Evolutionary conservation across 192 early-diverging fungal genomes (phyloP).

Genomic region (Diversispora epigaea): DNA sequence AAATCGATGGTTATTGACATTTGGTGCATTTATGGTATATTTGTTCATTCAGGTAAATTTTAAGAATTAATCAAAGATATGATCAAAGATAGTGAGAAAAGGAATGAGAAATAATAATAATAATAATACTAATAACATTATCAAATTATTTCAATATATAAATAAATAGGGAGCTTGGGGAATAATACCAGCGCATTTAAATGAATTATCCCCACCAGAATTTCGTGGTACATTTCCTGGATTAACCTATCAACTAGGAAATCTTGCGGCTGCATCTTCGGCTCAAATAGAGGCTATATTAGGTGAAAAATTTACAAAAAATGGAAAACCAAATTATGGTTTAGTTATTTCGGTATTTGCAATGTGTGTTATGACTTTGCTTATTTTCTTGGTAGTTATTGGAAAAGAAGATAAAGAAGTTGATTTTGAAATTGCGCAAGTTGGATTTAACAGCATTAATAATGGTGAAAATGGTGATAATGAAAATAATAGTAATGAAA

Average conservation of each 20-base stretch:
- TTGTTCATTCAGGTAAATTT: constrained; percentile 55
- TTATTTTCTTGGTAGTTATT: constrained; percentile 45
- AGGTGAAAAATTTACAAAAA: constrained; percentile 36
- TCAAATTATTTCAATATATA: background rate
- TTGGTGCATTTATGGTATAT: constrained; percentile 52
- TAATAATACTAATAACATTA: no score
- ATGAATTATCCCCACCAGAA: constrained; percentile 65
- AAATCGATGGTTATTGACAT: constrained; percentile 34
- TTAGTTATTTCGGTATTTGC: constrained; percentile 56
- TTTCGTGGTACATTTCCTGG: constrained; percentile 71
- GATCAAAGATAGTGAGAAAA: background rate
- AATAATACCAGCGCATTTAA: constrained; percentile 68
- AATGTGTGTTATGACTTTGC: constrained; percentile 48
- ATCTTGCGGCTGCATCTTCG: constrained; percentile 58
- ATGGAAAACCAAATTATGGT: constrained; percentile 49
- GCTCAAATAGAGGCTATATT: constrained; percentile 56
- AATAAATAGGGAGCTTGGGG: constrained; percentile 38
- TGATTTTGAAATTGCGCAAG: constrained; percentile 38
- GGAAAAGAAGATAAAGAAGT: constrained; percentile 61
- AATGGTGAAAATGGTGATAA: no score
- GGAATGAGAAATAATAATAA: background rate
- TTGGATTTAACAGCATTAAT: no score
- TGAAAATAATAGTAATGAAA: no score
- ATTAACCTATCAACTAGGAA: constrained; percentile 74
- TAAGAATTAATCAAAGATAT: background rate